phyloP scores from a whole-genome alignment of 2,329 filamentous ascomycete species.

The Pezicula rhizophila region DNA sequence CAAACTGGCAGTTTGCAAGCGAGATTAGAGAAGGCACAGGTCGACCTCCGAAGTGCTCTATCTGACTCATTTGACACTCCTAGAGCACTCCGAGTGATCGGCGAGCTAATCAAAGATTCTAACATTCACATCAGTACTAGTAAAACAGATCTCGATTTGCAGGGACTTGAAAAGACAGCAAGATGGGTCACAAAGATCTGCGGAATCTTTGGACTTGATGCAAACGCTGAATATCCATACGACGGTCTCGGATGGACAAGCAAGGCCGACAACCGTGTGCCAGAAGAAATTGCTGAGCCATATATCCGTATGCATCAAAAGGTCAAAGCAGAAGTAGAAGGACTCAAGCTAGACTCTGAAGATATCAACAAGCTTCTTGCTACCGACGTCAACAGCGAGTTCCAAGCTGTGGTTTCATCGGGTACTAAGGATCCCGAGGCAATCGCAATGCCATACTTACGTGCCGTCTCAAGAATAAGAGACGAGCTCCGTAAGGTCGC shows the following conservation, averaged over 20 bases:
- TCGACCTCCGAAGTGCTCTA: constrained; percentile 53
- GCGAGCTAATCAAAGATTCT: constrained; percentile 69
- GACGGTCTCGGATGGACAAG: constrained; percentile 52
- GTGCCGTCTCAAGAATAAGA: constrained; percentile 49
- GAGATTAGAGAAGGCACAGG: constrained; percentile 43
- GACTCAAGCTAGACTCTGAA: constrained; percentile 42
- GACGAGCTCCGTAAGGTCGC: constrained; percentile 56
- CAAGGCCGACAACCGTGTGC: constrained; percentile 30
- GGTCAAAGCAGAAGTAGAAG: constrained; percentile 40
- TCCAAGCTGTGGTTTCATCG: constrained; percentile 36
- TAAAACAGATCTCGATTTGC: constrained; percentile 38
- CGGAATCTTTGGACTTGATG: constrained; percentile 76
- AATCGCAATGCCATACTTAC: constrained; percentile 49
- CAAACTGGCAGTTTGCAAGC: constrained; percentile 44
- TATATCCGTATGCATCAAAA: constrained; percentile 40
- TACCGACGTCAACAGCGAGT: constrained; percentile 40
- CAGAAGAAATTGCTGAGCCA: constrained; percentile 39
- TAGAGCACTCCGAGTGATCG: constrained; percentile 69
- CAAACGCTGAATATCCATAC: constrained; percentile 48
- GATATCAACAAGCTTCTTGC: constrained; percentile 37
- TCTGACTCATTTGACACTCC: constrained; percentile 86
- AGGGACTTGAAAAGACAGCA: constrained; percentile 51
- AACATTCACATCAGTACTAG: constrained; percentile 54
- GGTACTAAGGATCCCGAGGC: constrained; percentile 47
- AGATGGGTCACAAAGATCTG: constrained; percentile 80